Percentiles rank a stretch among this genome's conserved stretches.
Evolutionary conservation across 192 early-diverging fungal species (phyloP).

Genomic region (Geranomyces variabilis): DNA sequence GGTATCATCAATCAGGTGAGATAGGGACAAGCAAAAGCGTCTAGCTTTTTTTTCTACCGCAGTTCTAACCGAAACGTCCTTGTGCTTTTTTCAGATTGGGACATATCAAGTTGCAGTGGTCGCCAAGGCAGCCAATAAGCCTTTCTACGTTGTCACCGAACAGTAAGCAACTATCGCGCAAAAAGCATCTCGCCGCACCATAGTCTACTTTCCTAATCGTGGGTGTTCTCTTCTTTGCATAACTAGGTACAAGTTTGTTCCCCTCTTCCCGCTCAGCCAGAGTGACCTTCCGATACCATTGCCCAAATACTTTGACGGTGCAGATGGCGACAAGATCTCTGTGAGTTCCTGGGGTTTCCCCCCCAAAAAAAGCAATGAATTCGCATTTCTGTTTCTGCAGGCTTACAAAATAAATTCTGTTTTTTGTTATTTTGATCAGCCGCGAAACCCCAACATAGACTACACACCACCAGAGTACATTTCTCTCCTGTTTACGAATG

Average conservation of each 20-base stretch:
- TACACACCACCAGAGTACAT: slow-evolving; percentile 94
- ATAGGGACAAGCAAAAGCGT: not conserved
- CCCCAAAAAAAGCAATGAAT: no score
- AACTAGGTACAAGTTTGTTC: slow-evolving; percentile 97
- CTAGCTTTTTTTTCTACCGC: not conserved
- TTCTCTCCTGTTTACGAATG: slow-evolving; percentile 85
- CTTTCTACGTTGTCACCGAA: slow-evolving; percentile 93
- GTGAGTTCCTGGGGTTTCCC: slow-evolving; percentile 11
- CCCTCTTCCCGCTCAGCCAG: slow-evolving; percentile 92
- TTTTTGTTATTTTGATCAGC: not conserved
- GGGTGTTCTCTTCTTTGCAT: no score
- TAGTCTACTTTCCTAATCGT: no score
- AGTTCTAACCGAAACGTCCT: not conserved
- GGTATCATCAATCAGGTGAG: slow-evolving; percentile 89
- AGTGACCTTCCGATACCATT: slow-evolving; percentile 78
- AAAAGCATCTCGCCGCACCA: no score
- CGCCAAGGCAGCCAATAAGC: slow-evolving; percentile 92
- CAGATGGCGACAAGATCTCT: slow-evolving; percentile 7
- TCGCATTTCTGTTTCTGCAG: no score
- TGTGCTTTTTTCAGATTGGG: slow-evolving; percentile 68
- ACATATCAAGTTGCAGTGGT: slow-evolving; percentile 95
- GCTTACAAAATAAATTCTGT: not conserved
- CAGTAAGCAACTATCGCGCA: slow-evolving; percentile 55
- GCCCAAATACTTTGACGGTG: slow-evolving; percentile 14
- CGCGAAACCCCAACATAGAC: slow-evolving; percentile 76